phyloP scores from a whole-genome alignment of 192 early-diverging fungal genomes.

The Backusella macrospora region DNA sequence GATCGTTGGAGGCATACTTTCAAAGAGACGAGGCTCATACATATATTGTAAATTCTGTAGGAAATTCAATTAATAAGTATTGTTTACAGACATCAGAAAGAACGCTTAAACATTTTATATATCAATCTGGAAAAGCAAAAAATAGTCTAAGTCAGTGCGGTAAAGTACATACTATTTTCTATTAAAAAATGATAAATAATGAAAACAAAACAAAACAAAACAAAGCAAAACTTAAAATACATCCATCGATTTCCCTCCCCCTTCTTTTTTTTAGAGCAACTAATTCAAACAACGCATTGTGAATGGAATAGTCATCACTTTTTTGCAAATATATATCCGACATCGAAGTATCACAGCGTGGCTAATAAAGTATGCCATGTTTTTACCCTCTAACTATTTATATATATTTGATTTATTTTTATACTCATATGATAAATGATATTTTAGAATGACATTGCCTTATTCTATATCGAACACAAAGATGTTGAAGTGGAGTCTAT shows the following conservation, averaged over 20 bases:
- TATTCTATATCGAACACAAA: constrained; percentile 14
- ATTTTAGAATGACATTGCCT: constrained; percentile 7
- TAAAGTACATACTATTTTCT: constrained; percentile 8
- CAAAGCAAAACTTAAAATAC: too few species aligned
- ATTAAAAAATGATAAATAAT: not conserved
- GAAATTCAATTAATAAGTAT: not conserved
- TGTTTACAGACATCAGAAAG: not conserved
- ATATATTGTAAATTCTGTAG: not conserved
- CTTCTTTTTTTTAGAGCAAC: not conserved
- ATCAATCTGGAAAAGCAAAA: constrained; percentile 32
- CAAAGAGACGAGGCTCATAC: constrained; percentile 6
- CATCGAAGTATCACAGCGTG: constrained; percentile 16
- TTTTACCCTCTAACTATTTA: not conserved
- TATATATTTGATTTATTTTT: not conserved
- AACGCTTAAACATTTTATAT: constrained; percentile 16
- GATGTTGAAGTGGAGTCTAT: constrained; percentile 1
- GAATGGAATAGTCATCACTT: constrained; percentile 28
- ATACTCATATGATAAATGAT: not conserved
- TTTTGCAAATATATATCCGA: constrained; percentile 18
- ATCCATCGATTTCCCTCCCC: too few species aligned
- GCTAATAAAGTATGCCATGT: constrained; percentile 23
- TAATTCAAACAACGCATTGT: constrained; percentile 12
- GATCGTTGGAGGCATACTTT: constrained; percentile 20
- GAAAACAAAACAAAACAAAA: too few species aligned
- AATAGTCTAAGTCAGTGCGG: not conserved